Base-by-base conservation (phyloP, 345 rosid genomes). In the Trapa bicornis region DNA sequence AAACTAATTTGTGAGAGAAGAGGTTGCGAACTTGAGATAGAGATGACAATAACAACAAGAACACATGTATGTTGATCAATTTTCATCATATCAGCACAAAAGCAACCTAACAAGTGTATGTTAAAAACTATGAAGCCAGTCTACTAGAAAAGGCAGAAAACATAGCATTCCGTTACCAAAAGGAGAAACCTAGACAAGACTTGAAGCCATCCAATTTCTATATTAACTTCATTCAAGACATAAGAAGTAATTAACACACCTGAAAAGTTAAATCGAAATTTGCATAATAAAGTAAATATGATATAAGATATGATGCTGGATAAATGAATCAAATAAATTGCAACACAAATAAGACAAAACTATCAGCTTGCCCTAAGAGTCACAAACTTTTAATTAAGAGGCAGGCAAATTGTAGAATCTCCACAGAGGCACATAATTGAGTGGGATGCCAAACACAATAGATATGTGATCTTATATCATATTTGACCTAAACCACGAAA, bases 21-120 rank as follows among this genome's bases (percentile, higher is more conserved):
- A 62, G 98, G 96, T 73, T 89, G 87, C 3, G 91, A 86, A 70
- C 88, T 92, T 67, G 96, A 92, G 33, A 92, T 80, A 5, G 95
- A 92, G 76, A 92, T 86, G 83, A 89, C 89, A 68, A 78, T 77
- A 67, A 86, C 68, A 2, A 87, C 86, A 14, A 92, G 91, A 73
- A 85, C 37, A 50, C 96, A 84, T 43, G 87, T 91, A 95, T 89
- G 79, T 57, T 67, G 79, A 52, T 66, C 61, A 68, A 72, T 70
- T 56, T 65, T 32, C 72, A 67, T 69, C 50, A 47, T 61, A 69
- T 82, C 69, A 79, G 83, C 78, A 72, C 63, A 67, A 33, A 53
- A 35, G 71, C 60, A 72, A 74, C 73, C n/a, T 47, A 58, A 5
- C 66, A 61, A 56, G 35, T 6, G 14, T 42, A 33, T 48, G 58